phyloP scores from a whole-genome alignment of 768 basidiomycete species.

The Mycena galericulata region DNA sequence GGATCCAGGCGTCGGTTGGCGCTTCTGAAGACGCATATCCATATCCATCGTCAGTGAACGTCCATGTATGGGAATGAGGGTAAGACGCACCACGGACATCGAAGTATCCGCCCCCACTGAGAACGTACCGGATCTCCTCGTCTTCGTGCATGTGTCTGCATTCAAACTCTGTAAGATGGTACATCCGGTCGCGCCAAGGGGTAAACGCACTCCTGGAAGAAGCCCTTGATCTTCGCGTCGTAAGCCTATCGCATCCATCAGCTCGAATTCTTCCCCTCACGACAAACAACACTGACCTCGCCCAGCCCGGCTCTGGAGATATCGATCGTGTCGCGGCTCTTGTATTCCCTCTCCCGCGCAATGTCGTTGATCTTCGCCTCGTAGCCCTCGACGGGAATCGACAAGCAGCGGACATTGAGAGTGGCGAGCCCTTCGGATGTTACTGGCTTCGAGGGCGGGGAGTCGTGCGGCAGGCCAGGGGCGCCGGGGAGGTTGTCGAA shows the following conservation, averaged over 20 bases:
- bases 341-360: conserved; percentile 79
- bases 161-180: not conserved
- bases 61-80: not conserved
- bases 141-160: conserved; percentile 93
- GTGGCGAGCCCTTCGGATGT: conserved; percentile 57
- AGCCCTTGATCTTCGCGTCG: conserved; percentile 83
- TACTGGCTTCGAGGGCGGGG: conserved; percentile 67
- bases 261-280: not conserved
- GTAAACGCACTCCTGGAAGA: conserved; percentile 81
- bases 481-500: conserved; percentile 82
- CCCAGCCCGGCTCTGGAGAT: conserved; percentile 85
- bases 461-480: conserved; percentile 86
- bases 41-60: too few species aligned
- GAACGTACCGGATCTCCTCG: conserved; percentile 93
- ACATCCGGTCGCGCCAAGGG: not conserved
- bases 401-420: conserved; percentile 77
- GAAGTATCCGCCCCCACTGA: conserved; percentile 91
- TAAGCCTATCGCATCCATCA: conserved; percentile 54
- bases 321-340: conserved; percentile 85
- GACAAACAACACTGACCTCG: conserved; percentile 46
- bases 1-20: conserved; percentile 81
- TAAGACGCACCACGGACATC: conserved; percentile 83
- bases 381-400: conserved; percentile 72
- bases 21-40: conserved; percentile 66
- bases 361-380: conserved; percentile 69